Conservation (phyloP, 176 grass and related monocot species). For the Oryza rufipogon region DNA sequence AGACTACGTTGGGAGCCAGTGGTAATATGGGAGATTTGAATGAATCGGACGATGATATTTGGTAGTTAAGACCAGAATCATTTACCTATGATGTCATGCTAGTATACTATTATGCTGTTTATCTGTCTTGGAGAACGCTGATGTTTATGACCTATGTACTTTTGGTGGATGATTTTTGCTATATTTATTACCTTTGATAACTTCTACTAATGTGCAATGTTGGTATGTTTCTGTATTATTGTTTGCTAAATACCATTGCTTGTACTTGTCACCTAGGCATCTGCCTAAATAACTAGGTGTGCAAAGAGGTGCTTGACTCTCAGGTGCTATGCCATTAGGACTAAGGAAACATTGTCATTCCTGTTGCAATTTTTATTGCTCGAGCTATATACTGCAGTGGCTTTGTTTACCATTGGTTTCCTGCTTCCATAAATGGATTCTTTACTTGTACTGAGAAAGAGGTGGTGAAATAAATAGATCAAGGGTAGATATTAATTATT, state of each 20-base stretch:
- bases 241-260: background rate
- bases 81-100: background rate
- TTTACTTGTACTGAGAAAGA: background rate
- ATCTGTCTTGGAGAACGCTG: background rate
- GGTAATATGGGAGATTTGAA: background rate
- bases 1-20: background rate
- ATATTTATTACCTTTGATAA: background rate
- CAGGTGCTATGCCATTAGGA: background rate
- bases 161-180: background rate
- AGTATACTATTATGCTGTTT: background rate
- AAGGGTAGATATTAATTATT: background rate
- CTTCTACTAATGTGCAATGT: background rate
- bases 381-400: background rate
- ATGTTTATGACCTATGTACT: background rate
- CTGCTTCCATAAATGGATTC: background rate
- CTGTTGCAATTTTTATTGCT: background rate
- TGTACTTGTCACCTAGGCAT: background rate
- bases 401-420: background rate
- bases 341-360: background rate
- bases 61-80: background rate
- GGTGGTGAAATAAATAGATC: background rate
- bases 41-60: background rate
- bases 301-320: background rate
- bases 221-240: background rate
- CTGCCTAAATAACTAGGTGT: background rate